phyloP scores from a whole-genome alignment of 2,329 filamentous ascomycete genomes.

The Aspergillus transmontanensis region DNA sequence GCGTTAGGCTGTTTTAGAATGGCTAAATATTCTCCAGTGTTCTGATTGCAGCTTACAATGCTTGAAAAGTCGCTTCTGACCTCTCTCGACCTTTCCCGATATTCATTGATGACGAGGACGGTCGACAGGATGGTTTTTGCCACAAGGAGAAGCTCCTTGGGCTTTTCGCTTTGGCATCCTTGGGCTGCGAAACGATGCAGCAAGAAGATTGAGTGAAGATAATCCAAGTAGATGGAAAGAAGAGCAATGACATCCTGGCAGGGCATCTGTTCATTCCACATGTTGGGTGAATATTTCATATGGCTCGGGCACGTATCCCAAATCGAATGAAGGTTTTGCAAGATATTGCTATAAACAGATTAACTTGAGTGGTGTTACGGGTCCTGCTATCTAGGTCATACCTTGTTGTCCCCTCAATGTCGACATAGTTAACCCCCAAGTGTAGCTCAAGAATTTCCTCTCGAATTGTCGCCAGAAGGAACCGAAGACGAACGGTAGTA shows the following conservation, averaged over 20 bases:
- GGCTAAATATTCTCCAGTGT: neutral
- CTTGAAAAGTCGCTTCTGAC: neutral
- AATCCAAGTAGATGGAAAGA: neutral
- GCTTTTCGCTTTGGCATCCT: neutral
- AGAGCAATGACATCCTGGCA: neutral
- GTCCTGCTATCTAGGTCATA: neutral
- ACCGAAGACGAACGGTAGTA: neutral
- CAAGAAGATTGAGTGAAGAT: neutral
- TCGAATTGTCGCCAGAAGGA: conserved; percentile 3
- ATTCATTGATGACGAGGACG: neutral
- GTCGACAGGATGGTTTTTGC: neutral
- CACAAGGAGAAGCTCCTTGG: neutral
- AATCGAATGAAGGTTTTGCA: neutral
- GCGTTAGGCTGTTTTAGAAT: neutral
- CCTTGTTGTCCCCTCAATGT: neutral
- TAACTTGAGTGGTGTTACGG: neutral
- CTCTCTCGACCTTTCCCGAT: neutral
- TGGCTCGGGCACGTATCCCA: neutral
- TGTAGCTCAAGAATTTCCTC: conserved; percentile 8
- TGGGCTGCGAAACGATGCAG: neutral
- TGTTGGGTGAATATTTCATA: neutral
- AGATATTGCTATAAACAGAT: neutral
- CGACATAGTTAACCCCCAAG: neutral
- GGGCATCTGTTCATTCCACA: neutral
- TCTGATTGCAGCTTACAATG: neutral